Conservation (phyloP, 169 alveolate species). For the Cyclospora cayetanensis region DNA sequence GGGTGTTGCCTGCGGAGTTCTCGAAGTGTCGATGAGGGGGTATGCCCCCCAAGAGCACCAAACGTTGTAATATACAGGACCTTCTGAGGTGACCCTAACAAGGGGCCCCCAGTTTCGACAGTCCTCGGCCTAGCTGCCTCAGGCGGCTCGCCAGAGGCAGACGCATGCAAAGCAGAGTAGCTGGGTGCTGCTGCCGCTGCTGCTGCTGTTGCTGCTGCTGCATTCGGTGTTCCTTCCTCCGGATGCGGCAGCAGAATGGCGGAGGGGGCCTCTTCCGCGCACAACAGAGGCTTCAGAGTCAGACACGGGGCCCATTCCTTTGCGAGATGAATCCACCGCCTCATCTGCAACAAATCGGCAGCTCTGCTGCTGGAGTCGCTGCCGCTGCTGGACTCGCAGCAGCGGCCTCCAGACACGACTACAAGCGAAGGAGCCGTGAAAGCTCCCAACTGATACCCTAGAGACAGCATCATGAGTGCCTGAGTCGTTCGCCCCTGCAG, state of each 20-base stretch:
- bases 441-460: slow-evolving; percentile 59
- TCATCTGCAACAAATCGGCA: slow-evolving; percentile 11
- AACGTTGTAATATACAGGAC: neutral
- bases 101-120: neutral
- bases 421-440: slow-evolving; percentile 13
- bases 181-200: slow-evolving; percentile 32
- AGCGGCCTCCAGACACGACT: slow-evolving; percentile 17
- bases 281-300: neutral
- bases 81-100: neutral
- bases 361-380: slow-evolving; percentile 37
- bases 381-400: neutral
- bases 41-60: neutral
- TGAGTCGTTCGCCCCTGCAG: slow-evolving; percentile 46
- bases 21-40: neutral
- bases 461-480: slow-evolving; percentile 36
- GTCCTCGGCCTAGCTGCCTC: neutral
- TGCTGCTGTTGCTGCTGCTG: slow-evolving; percentile 33
- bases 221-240: neutral
- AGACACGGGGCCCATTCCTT: slow-evolving; percentile 19
- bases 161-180: neutral
- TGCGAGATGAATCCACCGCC: slow-evolving; percentile 1
- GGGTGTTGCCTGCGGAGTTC: neutral
- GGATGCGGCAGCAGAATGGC: neutral
- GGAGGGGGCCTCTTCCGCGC: neutral
- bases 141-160: neutral